Percentiles rank a stretch among this genome's conserved stretches.
phyloP scores from a whole-genome alignment of 1,139 yeast genomes.

The Sugiyamaella japonica region DNA sequence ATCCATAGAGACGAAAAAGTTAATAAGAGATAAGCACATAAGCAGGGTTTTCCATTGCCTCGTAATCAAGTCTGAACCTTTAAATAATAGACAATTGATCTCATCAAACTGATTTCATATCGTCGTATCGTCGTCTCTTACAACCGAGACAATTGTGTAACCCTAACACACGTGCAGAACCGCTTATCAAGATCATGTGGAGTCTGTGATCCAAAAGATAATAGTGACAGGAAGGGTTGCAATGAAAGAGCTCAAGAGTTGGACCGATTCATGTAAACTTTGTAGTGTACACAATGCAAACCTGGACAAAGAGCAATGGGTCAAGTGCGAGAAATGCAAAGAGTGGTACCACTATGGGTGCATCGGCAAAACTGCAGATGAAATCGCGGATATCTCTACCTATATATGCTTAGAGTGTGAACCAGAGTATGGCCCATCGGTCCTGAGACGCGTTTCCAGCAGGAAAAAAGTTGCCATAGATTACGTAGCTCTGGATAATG shows the following conservation, averaged over 20 bases:
- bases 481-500: constrained; percentile 77
- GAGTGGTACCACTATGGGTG: constrained; percentile 66
- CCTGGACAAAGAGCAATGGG: constrained; percentile 45
- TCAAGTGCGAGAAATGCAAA: constrained; percentile 60
- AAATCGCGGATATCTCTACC: constrained; percentile 46
- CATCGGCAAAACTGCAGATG: constrained; percentile 43
- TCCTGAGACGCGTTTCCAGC: constrained; percentile 55
- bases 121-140: too few relatives aligned
- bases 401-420: constrained; percentile 60
- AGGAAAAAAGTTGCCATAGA: constrained; percentile 60
- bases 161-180: too few relatives aligned
- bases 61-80: too few relatives aligned
- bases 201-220: neutral
- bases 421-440: constrained; percentile 52
- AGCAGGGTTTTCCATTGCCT: too few relatives aligned
- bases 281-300: neutral
- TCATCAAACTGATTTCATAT: too few relatives aligned
- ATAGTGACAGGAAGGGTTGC: neutral
- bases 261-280: neutral
- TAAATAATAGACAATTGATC: too few relatives aligned
- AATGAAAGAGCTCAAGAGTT: too few relatives aligned
- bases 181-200: neutral
- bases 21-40: too few relatives aligned
- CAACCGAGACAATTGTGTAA: too few relatives aligned
- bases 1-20: too few relatives aligned